Conservation (phyloP, 202 grass and related monocot genomes). For the Elaeis oleifera region DNA sequence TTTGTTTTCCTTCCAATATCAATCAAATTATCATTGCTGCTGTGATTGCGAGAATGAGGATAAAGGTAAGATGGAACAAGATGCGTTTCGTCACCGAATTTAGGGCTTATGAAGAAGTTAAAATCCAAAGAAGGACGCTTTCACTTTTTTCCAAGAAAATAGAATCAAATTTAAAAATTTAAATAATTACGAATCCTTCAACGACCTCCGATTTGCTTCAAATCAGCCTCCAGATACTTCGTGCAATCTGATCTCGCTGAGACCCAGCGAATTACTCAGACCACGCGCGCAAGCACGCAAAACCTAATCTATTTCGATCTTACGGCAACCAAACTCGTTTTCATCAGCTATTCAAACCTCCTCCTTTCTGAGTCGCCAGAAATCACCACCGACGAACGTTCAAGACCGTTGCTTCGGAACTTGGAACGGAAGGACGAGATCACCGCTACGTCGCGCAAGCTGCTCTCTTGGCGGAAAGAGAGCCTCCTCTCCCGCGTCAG, state of each 20-base stretch:
- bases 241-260: too few relatives aligned
- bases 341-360: too few relatives aligned
- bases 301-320: too few relatives aligned
- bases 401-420: background rate
- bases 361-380: too few relatives aligned
- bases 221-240: background rate
- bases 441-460: background rate
- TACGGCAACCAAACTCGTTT: too few relatives aligned
- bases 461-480: background rate
- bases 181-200: background rate
- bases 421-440: background rate
- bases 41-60: background rate
- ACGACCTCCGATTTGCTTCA: too few relatives aligned
- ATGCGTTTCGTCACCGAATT: background rate
- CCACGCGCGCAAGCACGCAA: too few relatives aligned
- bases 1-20: background rate
- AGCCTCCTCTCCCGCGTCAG: background rate
- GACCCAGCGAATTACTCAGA: too few relatives aligned
- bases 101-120: background rate
- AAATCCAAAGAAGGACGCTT: background rate
- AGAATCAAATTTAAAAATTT: background rate
- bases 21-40: background rate
- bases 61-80: background rate
- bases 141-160: background rate
- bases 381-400: background rate